Conservation (phyloP, 176 grass and related monocot genomes). For the Bonia amplexicaulis region DNA sequence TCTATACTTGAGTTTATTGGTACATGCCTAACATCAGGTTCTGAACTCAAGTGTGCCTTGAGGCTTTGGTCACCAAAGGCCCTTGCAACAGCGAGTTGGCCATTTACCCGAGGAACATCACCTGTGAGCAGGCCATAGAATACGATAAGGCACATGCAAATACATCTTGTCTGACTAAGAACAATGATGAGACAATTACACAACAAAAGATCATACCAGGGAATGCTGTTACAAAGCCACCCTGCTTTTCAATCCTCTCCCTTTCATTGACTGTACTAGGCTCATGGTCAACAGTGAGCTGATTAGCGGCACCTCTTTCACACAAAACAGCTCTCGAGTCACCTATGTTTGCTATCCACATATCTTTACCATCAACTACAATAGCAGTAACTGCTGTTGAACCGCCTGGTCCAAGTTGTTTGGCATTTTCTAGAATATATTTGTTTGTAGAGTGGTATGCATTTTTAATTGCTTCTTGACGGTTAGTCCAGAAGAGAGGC, state of each 20-base stretch:
- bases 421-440: slow-evolving; percentile 82
- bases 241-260: slow-evolving; percentile 86
- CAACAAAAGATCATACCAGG: slow-evolving; percentile 61
- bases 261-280: slow-evolving; percentile 63
- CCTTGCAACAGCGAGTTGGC: slow-evolving; percentile 97
- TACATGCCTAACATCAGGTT: slow-evolving; percentile 82
- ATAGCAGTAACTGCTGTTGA: slow-evolving; percentile 98
- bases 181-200: slow-evolving; percentile 3
- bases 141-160: background rate
- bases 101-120: slow-evolving; percentile 97
- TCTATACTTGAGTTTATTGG: slow-evolving; percentile 72
- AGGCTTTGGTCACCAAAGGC: slow-evolving; percentile 97
- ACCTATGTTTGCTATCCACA: slow-evolving; percentile 97
- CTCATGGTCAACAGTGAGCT: slow-evolving; percentile 94
- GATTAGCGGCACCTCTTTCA: slow-evolving; percentile 85
- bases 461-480: slow-evolving; percentile 63
- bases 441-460: slow-evolving; percentile 90
- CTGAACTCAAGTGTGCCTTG: slow-evolving; percentile 93
- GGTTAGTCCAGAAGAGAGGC: slow-evolving; percentile 73
- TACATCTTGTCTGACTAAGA: background rate
- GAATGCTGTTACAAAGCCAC: slow-evolving; percentile 93
- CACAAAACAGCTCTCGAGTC: slow-evolving; percentile 88
- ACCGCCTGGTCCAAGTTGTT: slow-evolving; percentile 80
- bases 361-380: slow-evolving; percentile 92
- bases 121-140: slow-evolving; percentile 36